Base-by-base conservation (phyloP, 441 rosid species). In the Sinapis alba region DNA sequence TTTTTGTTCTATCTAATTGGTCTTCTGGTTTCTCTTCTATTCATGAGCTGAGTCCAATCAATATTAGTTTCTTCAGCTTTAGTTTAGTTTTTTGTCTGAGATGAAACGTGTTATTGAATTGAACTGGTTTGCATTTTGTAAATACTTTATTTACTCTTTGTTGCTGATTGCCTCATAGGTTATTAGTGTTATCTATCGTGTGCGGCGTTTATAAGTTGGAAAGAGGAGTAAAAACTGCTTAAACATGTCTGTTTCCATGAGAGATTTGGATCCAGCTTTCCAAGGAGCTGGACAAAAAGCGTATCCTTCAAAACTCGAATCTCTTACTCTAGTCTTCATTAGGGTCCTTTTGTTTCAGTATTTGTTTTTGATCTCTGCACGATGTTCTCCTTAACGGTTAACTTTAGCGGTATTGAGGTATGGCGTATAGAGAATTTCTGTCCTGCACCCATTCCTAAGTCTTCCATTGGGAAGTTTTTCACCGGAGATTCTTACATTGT, bases 231-330 rank as follows among this genome's bases (percentile, higher is more conserved):
- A 65, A 64, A 57, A 36, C 64, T 74, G 51, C 65, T 64, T 7
- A 79, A 84, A 43, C 76, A 91, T 95, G 97, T 84, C 97, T 75
- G 94, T 91, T 79, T 93, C 99, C 65, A 88, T 91, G 94, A 90
- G 91, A 84, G 95, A 95, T 83, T 81, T 95, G 70, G 99, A 95
- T 86, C 82, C 98, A 76, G 96, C 91, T 78, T 95, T 95, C 84
- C 94, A 88, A 76, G 99, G 95, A 83, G 95, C 92, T 69, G 99
- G 99, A 74, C 97, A 88, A 75, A 93, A 91, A 78, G 89, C 88
- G 98, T 93, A 93, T 91, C 97, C 94, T 93, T 86, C 12, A 30
- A 30, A 3, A 10, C n/a, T 50, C 11, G 1, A 60, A n/a, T 59
- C 11, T 30, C 12, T 32, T 32, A 41, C 34, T 23, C 56, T 6